Evolutionary conservation across 306 rosid genomes (phyloP).

Genomic region (Coriaria nepalensis): DNA sequence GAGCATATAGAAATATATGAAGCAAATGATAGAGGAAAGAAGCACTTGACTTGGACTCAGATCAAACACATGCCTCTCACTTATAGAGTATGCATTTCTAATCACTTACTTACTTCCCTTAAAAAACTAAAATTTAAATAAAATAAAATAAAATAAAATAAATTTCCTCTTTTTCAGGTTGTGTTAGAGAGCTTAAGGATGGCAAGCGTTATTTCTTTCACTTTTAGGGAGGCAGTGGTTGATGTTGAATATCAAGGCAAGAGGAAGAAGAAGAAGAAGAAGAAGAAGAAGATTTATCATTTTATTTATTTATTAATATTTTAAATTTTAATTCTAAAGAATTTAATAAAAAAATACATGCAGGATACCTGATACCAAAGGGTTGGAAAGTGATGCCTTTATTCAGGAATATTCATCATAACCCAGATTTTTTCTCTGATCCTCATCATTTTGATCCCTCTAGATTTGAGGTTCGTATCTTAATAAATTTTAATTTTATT

Average conservation of each 20-base stretch:
- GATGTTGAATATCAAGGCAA: conserved; percentile 75
- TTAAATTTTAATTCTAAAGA: too few species aligned
- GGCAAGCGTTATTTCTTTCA: conserved; percentile 83
- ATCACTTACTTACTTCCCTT: background rate
- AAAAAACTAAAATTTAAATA: background rate
- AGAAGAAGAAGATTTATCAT: too few species aligned
- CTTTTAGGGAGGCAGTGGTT: conserved; percentile 76
- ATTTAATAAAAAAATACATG: too few species aligned
- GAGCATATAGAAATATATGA: conserved; percentile 60
- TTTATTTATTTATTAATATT: too few species aligned
- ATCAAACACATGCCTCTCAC: conserved; percentile 59
- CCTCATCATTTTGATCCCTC: conserved; percentile 83
- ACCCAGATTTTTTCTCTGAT: conserved; percentile 50
- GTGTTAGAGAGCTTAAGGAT: conserved; percentile 76
- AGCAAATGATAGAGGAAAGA: conserved; percentile 43
- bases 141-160: background rate
- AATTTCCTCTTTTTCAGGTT: conserved; percentile 29
- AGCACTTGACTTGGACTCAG: conserved; percentile 58
- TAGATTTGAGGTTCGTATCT: conserved; percentile 60
- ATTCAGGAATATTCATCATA: conserved; percentile 84
- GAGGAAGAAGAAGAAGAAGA: too few species aligned
- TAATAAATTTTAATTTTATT: background rate
- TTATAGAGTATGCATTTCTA: conserved; percentile 29
- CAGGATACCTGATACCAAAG: conserved; percentile 84
- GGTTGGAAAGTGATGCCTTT: conserved; percentile 99